Percentiles rank a stretch among this genome's conserved stretches.
These are phyloP conservation scores for Brassica rapa DNA, from an alignment of 345 rosid species.

Conservation along the genomic window DNA sequence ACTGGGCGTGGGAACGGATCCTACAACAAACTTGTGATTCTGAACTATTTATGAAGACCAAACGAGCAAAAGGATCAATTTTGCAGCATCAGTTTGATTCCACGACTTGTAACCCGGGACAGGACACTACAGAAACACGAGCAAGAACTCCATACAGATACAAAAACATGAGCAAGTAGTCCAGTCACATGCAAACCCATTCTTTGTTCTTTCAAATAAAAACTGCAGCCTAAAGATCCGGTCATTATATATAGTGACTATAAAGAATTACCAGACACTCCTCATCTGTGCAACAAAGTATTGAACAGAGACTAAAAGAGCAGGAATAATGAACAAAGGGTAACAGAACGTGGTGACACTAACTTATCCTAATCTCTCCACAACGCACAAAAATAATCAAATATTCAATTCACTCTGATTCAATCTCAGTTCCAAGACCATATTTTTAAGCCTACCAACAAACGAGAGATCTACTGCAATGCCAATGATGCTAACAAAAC, in stretches of 20 bases:
- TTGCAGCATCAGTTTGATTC: conserved; percentile 12
- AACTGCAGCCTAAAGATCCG: not conserved
- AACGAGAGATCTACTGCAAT: no score
- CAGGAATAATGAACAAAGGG: not conserved
- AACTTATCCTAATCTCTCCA: not conserved
- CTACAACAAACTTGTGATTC: conserved; percentile 6
- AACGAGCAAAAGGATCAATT: not conserved
- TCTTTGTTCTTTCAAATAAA: not conserved
- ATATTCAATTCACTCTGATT: not conserved
- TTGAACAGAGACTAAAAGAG: not conserved
- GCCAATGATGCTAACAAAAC: no score
- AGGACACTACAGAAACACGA: not conserved
- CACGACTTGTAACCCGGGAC: not conserved
- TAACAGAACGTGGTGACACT: not conserved
- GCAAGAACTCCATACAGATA: conserved; percentile 3
- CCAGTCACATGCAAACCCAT: not conserved
- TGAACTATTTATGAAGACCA: conserved; percentile 6
- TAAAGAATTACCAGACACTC: no score
- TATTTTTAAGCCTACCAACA: not conserved
- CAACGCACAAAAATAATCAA: not conserved
- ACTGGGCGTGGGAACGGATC: not conserved
- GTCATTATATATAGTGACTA: not conserved
- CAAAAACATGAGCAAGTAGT: not conserved
- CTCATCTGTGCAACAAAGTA: not conserved
- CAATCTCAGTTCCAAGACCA: conserved; percentile 3